Evolutionary conservation across 306 rosid genomes (phyloP).

Genomic region (Bauhinia variegata): DNA sequence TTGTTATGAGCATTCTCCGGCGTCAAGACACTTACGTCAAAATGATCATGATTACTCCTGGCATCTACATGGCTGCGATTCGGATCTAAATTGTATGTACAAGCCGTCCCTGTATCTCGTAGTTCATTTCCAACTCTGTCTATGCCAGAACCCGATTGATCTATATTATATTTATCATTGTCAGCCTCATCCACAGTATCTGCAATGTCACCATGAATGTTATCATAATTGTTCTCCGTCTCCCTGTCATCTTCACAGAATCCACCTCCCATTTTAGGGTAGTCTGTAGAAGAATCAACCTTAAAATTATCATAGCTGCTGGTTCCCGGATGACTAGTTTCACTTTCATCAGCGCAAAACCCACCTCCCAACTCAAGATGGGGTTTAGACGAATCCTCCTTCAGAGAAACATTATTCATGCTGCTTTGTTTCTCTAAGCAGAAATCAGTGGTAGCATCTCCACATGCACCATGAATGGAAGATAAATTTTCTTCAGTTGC

Average conservation of each 20-base stretch:
- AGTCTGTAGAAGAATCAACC: slow-evolving; percentile 41
- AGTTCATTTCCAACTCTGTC: slow-evolving; percentile 31
- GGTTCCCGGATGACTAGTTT: slow-evolving; percentile 34
- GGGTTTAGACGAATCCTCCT: slow-evolving; percentile 33
- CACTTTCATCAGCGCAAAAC: slow-evolving; percentile 41
- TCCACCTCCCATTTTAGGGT: slow-evolving; percentile 65
- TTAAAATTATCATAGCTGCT: slow-evolving; percentile 28
- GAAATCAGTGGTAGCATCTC: slow-evolving; percentile 36
- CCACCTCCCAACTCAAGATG: slow-evolving; percentile 50
- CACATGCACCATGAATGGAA: slow-evolving; percentile 16
- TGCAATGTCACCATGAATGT: slow-evolving; percentile 24
- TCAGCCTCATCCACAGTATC: slow-evolving; percentile 31
- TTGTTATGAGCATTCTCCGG: slow-evolving; percentile 37
- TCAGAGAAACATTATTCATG: slow-evolving; percentile 27
- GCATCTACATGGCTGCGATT: slow-evolving; percentile 28
- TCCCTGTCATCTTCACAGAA: slow-evolving; percentile 60
- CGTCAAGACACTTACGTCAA: slow-evolving; percentile 25
- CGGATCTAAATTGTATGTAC: slow-evolving; percentile 26
- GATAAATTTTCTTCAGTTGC: slow-evolving; percentile 33
- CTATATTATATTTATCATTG: slow-evolving; percentile 30
- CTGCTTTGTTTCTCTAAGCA: slow-evolving; percentile 33
- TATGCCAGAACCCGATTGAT: slow-evolving; percentile 25
- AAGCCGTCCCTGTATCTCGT: slow-evolving; percentile 25
- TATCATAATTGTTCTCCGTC: slow-evolving; percentile 32
- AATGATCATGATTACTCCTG: slow-evolving; percentile 30